Evolutionary conservation across 352 stramenopile species (phyloP).

Genomic region (Pythium rishiriense): DNA sequence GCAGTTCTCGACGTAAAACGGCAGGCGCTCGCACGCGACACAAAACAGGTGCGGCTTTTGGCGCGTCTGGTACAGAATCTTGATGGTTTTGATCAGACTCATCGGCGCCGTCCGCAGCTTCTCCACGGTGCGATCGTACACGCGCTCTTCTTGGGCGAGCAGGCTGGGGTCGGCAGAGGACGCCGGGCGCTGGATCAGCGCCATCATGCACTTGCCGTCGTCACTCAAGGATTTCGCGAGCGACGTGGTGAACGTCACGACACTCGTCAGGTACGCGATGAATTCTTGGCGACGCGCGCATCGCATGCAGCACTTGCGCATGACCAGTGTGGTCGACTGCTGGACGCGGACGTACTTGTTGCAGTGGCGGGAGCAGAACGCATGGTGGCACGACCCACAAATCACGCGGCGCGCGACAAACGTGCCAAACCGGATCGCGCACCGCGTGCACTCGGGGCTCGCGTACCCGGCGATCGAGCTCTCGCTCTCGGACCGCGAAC

Average conservation of each 20-base stretch:
- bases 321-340: slow-evolving; percentile 37
- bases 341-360: slow-evolving; percentile 45
- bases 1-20: slow-evolving; percentile 72
- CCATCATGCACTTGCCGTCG: slow-evolving; percentile 16
- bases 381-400: slow-evolving; percentile 55
- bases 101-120: slow-evolving; percentile 60
- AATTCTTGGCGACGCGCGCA: slow-evolving; percentile 66
- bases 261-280: slow-evolving; percentile 39
- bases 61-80: slow-evolving; percentile 78
- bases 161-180: neutral
- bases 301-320: slow-evolving; percentile 48
- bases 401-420: slow-evolving; percentile 48
- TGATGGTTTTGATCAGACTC: slow-evolving; percentile 78
- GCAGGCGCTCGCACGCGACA: slow-evolving; percentile 60
- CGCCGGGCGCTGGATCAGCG: slow-evolving; percentile 14
- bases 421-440: slow-evolving; percentile 51
- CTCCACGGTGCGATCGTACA: slow-evolving; percentile 43
- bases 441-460: slow-evolving; percentile 42
- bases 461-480: neutral
- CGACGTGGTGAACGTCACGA: slow-evolving; percentile 40
- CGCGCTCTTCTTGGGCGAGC: slow-evolving; percentile 22
- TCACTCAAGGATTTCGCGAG: slow-evolving; percentile 28
- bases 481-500: slow-evolving; percentile 23
- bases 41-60: slow-evolving; percentile 71
- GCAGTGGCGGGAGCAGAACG: slow-evolving; percentile 70